These are phyloP conservation scores for Tagetes erecta DNA, from an alignment of 129 eudicot species.

Conservation along the genomic window DNA sequence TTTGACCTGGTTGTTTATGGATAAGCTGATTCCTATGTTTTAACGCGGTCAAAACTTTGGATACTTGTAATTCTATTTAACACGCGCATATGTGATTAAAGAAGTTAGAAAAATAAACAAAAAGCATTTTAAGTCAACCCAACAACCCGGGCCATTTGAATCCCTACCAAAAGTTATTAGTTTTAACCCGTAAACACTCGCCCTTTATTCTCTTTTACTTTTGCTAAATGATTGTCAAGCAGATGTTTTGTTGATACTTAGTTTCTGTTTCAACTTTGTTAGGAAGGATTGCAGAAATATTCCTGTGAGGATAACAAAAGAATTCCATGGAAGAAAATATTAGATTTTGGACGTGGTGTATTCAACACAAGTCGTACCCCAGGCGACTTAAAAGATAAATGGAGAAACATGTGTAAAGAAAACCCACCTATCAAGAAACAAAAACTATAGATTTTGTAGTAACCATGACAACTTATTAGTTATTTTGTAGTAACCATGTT, in stretches of 20 bases:
- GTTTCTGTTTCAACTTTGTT: conserved; percentile 24
- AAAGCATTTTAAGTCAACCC: conserved; percentile 1
- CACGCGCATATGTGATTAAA: not conserved
- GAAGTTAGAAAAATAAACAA: not conserved
- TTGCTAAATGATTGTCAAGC: not conserved
- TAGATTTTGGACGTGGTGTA: conserved; percentile 55
- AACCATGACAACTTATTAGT: no score
- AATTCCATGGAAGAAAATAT: conserved; percentile 69
- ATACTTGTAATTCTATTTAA: not conserved
- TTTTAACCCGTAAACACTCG: not conserved
- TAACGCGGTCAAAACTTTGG: no score
- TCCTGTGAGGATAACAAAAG: conserved; percentile 25
- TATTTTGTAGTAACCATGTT: no score
- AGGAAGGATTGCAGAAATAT: conserved; percentile 59
- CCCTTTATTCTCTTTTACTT: not conserved
- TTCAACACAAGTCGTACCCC: conserved; percentile 58
- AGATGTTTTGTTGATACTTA: not conserved
- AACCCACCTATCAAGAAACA: conserved; percentile 28
- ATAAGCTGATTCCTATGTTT: not conserved
- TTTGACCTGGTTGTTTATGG: not conserved
- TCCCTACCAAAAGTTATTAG: not conserved
- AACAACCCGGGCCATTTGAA: not conserved
- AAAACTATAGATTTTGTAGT: conserved; percentile 12
- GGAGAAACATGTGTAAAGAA: conserved; percentile 80
- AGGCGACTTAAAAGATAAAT: conserved; percentile 75